These are phyloP conservation scores for Aspergillus biplanus DNA, from an alignment of 495 filamentous ascomycete species.

Conservation along the genomic window DNA sequence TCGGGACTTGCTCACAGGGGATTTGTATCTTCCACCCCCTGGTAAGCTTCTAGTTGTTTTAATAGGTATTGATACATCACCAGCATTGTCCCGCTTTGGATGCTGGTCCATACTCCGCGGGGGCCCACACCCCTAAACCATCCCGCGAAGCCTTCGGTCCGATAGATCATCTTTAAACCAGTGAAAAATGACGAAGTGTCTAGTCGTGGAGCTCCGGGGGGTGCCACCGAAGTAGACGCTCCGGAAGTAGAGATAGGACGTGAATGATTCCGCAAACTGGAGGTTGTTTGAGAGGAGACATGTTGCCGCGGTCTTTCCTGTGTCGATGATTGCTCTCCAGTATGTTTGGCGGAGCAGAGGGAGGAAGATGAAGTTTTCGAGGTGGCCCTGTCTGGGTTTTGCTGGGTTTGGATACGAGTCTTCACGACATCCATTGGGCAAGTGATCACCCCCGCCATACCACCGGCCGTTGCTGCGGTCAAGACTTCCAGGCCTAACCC, in stretches of 20 bases:
- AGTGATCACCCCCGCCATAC: constrained; percentile 90
- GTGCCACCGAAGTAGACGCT: constrained; percentile 75
- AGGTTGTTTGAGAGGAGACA: constrained; percentile 29
- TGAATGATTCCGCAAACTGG: constrained; percentile 38
- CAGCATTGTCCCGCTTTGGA: constrained; percentile 96
- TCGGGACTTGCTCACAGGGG: constrained; percentile 27
- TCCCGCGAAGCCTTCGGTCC: constrained; percentile 80
- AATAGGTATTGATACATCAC: constrained; percentile 91
- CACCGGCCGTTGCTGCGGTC: constrained; percentile 89
- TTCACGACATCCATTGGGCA: constrained; percentile 98
- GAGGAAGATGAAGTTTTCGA: too few species aligned
- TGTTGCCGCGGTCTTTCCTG: constrained; percentile 45
- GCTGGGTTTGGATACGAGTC: constrained; percentile 94
- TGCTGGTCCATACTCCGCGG: constrained; percentile 93
- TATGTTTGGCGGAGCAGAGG: too few species aligned
- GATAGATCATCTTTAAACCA: constrained; percentile 84
- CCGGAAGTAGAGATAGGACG: constrained; percentile 84
- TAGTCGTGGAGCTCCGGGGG: constrained; percentile 73
- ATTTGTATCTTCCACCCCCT: constrained; percentile 32
- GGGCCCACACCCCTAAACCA: constrained; percentile 97
- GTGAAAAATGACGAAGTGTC: constrained; percentile 87
- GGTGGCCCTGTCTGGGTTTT: constrained; percentile 54
- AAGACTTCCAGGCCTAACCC: constrained; percentile 83
- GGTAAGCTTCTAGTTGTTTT: constrained; percentile 66
- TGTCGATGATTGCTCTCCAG: constrained; percentile 6